phyloP scores from a whole-genome alignment of 352 stramenopile genomes.

The Pythium chondricola region DNA sequence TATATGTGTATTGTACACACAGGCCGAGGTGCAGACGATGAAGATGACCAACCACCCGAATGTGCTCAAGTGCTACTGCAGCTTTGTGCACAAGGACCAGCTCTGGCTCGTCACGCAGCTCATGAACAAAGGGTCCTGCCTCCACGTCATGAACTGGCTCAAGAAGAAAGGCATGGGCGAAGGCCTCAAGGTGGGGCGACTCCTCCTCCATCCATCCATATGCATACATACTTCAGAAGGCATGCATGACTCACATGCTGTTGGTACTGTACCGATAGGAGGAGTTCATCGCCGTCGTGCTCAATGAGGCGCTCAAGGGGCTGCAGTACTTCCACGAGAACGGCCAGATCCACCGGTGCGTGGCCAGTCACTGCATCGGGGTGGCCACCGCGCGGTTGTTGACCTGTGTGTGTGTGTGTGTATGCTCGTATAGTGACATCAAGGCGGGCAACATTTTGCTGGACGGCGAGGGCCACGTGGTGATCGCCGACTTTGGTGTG shows the following conservation, averaged over 20 bases:
- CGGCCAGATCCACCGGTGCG: conserved; percentile 93
- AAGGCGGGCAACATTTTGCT: conserved; percentile 98
- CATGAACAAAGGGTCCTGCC: conserved; percentile 97
- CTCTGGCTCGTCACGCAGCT: conserved; percentile 98
- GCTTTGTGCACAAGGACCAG: conserved; percentile 96
- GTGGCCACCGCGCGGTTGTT: too few relatives aligned
- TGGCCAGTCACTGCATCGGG: too few relatives aligned
- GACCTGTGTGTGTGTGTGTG: too few relatives aligned
- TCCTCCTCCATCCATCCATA: too few relatives aligned
- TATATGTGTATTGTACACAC: conserved; percentile 14
- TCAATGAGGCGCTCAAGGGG: conserved; percentile 95
- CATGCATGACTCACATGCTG: not conserved
- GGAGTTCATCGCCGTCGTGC: conserved; percentile 95
- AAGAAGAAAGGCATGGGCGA: conserved; percentile 88
- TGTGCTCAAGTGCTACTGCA: conserved; percentile 96
- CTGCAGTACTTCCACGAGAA: conserved; percentile 99
- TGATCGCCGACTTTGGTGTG: conserved; percentile 99
- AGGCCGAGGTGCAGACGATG: conserved; percentile 97
- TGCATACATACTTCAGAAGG: not conserved
- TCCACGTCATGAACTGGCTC: conserved; percentile 95
- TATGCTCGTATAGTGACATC: conserved; percentile 83
- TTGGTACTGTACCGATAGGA: conserved; percentile 50
- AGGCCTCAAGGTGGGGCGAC: conserved; percentile 51
- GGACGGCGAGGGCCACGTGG: conserved; percentile 90
- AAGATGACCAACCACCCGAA: conserved; percentile 97